Base-by-base conservation (phyloP, 306 rosid genomes). In the Dalbergia oliveri region DNA sequence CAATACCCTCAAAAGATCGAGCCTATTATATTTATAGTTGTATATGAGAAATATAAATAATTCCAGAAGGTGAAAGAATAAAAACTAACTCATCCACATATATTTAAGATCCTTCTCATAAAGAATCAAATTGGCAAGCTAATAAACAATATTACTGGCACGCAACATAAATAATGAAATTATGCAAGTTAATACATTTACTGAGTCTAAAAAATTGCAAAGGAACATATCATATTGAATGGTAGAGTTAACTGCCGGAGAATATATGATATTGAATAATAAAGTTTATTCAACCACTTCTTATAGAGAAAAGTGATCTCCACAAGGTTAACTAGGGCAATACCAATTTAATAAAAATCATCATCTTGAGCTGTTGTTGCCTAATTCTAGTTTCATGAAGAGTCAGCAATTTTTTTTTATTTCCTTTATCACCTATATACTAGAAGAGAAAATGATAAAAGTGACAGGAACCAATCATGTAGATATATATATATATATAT, bases 361-460 rank as follows among this genome's bases (percentile, higher is more conserved):
- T 72, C 44, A 72, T 73, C 70, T 45, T 47, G 69, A 54, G 71
- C 47, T 49, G 43, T 53, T 12, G 8, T 41, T 70, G 35, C 66
- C 70, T 56, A 80, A 68, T 53, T 77, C 62, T 82, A 71, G 60
- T 14, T 62, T 56, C 62, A 26, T 31, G 19, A 67, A 67, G 73
- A 41, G 47, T 65, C 44, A 33, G 56, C 45, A 60, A 44, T 9
- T 18, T 45, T 45, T 45, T 45, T 11, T 9, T 10, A 45, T 80
- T 49, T 18, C 34, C 65, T 45, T 70, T 73, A 70, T 66, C 71
- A 58, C 14, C 12, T 54, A 67, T 54, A 67, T 72, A 69, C 65
- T 37, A n/a, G 44, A 34, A 51, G 66, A 67, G 37, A 65, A 75
- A 54, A 39, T 39, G 50, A 45, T 44, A 69, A 37, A 72, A 69